Conservation (phyloP, 2,329 filamentous ascomycete species). For the Monilinia polystroma region DNA sequence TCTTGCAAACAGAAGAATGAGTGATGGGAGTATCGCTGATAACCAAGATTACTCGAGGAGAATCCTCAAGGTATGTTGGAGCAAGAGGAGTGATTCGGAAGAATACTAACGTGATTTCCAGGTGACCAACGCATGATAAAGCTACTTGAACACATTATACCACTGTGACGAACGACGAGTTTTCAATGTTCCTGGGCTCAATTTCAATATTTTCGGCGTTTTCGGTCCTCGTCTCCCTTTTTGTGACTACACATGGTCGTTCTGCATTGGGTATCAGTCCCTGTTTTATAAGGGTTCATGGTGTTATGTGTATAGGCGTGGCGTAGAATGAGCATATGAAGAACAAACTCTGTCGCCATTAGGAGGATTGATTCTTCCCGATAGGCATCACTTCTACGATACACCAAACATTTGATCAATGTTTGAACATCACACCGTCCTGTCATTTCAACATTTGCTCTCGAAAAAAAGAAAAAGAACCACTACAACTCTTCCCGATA, state of each 20-base stretch:
- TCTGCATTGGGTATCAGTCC: conserved; percentile 33
- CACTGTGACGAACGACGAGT: conserved; percentile 44
- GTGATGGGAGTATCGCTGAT: conserved; percentile 94
- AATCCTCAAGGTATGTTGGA: conserved; percentile 78
- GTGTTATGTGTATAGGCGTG: conserved; percentile 41
- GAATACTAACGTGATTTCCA: conserved; percentile 33
- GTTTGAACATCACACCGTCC: conserved; percentile 35
- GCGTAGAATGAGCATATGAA: conserved; percentile 36
- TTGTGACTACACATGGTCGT: conserved; percentile 28
- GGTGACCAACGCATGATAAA: conserved; percentile 59
- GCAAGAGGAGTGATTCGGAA: conserved; percentile 23
- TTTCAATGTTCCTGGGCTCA: conserved; percentile 37
- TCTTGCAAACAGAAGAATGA: conserved; percentile 76
- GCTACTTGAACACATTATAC: conserved; percentile 13
- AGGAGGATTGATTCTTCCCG: conserved; percentile 27
- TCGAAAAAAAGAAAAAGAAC: conserved; percentile 10
- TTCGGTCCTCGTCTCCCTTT: conserved; percentile 31
- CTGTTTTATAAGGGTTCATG: conserved; percentile 32
- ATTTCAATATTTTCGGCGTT: conserved; percentile 38
- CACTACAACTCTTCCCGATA: not conserved
- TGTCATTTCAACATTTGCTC: conserved; percentile 38
- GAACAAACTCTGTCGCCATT: conserved; percentile 33
- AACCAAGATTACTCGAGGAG: conserved; percentile 95
- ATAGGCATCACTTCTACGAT: conserved; percentile 33
- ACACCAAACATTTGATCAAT: conserved; percentile 26